phyloP scores from a whole-genome alignment of 2,329 filamentous ascomycete species.

The Talaromyces marneffei region DNA sequence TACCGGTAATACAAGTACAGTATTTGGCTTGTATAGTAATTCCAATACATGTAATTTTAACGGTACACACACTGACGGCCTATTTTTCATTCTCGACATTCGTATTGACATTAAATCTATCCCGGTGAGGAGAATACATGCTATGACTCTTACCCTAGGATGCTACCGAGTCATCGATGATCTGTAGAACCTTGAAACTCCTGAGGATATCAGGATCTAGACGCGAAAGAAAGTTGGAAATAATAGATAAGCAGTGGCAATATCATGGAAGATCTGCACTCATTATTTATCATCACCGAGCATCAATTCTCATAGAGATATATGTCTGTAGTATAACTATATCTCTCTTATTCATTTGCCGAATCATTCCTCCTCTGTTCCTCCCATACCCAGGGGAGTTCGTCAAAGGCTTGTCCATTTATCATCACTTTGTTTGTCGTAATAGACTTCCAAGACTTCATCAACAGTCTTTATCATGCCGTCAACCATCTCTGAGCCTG shows the following conservation, averaged over 20 bases:
- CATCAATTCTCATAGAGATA: background rate
- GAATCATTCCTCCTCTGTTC: background rate
- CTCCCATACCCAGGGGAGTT: background rate
- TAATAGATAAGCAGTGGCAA: background rate
- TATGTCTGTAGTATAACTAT: background rate
- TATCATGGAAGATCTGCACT: background rate
- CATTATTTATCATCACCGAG: background rate
- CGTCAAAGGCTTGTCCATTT: slow-evolving; percentile 1
- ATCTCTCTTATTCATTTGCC: background rate
- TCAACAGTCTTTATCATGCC: background rate
- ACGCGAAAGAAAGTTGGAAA: background rate
- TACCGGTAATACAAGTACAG: too few species aligned
- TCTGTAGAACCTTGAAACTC: background rate
- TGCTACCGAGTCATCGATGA: background rate
- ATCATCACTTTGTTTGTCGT: background rate
- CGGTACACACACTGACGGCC: background rate
- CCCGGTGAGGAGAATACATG: background rate
- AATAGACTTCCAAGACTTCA: background rate
- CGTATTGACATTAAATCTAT: background rate
- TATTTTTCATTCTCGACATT: background rate
- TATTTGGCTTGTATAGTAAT: too few species aligned
- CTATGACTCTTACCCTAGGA: background rate
- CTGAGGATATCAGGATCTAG: background rate
- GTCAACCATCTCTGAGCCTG: slow-evolving; percentile 1
- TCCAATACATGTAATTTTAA: background rate